Percentiles rank a stretch among this genome's conserved stretches.
These are phyloP conservation scores for Scutellaria barbata DNA, from an alignment of 257 asterid genomes.

Conservation along the genomic window DNA sequence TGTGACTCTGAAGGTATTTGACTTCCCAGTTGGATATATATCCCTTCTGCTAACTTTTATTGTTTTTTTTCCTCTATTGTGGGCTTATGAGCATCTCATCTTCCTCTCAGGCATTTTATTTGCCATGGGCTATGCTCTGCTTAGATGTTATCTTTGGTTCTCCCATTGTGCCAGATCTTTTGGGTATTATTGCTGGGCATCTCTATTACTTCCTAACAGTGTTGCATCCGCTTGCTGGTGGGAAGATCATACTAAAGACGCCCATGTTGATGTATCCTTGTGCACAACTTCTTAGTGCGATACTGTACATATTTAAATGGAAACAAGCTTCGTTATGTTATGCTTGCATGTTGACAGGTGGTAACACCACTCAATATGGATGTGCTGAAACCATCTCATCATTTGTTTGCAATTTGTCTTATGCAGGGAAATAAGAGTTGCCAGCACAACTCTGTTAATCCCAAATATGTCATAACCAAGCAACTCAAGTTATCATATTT, in stretches of 20 bases:
- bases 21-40: slow-evolving; percentile 20
- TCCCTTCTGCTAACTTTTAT: not conserved
- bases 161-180: slow-evolving; percentile 72
- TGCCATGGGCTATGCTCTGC: slow-evolving; percentile 99
- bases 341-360: not conserved
- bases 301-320: not conserved
- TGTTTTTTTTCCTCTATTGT: not conserved
- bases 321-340: not conserved
- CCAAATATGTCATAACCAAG: not conserved
- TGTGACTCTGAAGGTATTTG: slow-evolving; percentile 74
- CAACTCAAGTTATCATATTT: not conserved
- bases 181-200: slow-evolving; percentile 93
- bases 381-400: not conserved
- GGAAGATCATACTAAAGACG: slow-evolving; percentile 73
- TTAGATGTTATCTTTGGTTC: slow-evolving; percentile 88
- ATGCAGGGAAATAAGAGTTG: slow-evolving; percentile 25
- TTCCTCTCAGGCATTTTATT: slow-evolving; percentile 79
- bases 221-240: slow-evolving; percentile 93
- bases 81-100: slow-evolving; percentile 16
- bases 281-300: slow-evolving; percentile 19
- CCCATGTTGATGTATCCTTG: slow-evolving; percentile 91
- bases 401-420: not conserved
- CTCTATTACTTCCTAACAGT: slow-evolving; percentile 86
- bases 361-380: slow-evolving; percentile 16
- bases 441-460: not conserved